Evolutionary conservation across 176 grass and related monocot species (phyloP).

Genomic region (Eleusine coracana): DNA sequence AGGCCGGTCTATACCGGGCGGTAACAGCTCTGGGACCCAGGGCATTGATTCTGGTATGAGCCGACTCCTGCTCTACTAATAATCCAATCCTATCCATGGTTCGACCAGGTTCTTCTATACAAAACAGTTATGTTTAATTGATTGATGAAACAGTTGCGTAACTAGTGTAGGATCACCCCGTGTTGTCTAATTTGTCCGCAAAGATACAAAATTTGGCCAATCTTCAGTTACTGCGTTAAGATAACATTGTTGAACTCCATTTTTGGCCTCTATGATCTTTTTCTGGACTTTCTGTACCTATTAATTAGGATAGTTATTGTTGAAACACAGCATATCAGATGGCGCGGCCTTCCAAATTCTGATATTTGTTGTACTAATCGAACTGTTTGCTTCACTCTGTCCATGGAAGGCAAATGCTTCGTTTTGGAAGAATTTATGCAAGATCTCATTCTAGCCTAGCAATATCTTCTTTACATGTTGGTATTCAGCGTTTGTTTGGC

Average conservation of each 20-base stretch:
- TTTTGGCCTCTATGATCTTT: neutral
- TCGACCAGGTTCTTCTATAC: neutral
- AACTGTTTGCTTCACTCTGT: neutral
- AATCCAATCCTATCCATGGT: neutral
- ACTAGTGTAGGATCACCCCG: neutral
- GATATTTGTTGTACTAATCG: neutral
- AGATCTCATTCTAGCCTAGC: neutral
- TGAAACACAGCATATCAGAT: neutral
- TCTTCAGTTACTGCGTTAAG: neutral
- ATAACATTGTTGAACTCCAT: neutral
- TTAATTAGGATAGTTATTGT: neutral
- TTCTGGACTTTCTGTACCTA: neutral
- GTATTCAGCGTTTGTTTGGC: neutral
- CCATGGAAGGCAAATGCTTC: slow-evolving; percentile 46
- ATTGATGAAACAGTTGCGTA: neutral
- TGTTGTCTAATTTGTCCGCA: neutral
- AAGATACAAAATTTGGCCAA: neutral
- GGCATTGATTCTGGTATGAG: neutral
- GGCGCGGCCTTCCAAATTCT: neutral
- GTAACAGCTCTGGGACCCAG: neutral
- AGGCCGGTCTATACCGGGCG: neutral
- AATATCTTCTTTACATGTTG: slow-evolving; percentile 11
- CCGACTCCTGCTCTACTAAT: neutral
- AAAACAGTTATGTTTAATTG: neutral
- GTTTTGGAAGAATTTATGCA: slow-evolving; percentile 36